Evolutionary conservation across 768 basidiomycete genomes (phyloP).

Genomic region (Pulveroboletus sp.): DNA sequence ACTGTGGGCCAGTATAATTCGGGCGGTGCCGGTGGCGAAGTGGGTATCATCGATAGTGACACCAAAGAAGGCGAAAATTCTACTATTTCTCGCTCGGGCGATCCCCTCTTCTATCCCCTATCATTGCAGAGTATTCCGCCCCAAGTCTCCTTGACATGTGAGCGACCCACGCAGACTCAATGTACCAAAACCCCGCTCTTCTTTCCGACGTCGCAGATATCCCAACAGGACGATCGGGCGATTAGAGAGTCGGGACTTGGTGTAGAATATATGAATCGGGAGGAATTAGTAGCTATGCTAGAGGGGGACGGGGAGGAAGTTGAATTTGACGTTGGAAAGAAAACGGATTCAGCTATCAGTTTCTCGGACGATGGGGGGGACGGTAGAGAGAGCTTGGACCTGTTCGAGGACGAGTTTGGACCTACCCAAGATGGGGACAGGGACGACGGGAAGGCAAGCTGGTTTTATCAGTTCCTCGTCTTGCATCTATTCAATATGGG

Average conservation of each 20-base stretch:
- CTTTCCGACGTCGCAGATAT: constrained; percentile 58
- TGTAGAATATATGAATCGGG: constrained; percentile 58
- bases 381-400: constrained; percentile 23
- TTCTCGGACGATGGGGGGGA: constrained; percentile 6
- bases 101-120: constrained; percentile 24
- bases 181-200: constrained; percentile 29
- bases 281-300: constrained; percentile 50
- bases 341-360: background rate
- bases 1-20: constrained; percentile 7
- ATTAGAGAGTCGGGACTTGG: constrained; percentile 61
- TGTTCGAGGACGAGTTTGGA: constrained; percentile 32
- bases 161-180: constrained; percentile 4
- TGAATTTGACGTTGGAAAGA: constrained; percentile 18
- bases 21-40: background rate
- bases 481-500: background rate
- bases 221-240: constrained; percentile 47
- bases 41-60: background rate
- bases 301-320: constrained; percentile 34
- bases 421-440: constrained; percentile 27
- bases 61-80: constrained; percentile 1
- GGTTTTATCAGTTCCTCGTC: background rate
- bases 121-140: constrained; percentile 18
- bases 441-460: constrained; percentile 24
- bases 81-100: constrained; percentile 2
- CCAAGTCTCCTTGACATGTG: background rate